Conservation (phyloP, 2,329 filamentous ascomycete genomes). For the Fusarium pilosicola region DNA sequence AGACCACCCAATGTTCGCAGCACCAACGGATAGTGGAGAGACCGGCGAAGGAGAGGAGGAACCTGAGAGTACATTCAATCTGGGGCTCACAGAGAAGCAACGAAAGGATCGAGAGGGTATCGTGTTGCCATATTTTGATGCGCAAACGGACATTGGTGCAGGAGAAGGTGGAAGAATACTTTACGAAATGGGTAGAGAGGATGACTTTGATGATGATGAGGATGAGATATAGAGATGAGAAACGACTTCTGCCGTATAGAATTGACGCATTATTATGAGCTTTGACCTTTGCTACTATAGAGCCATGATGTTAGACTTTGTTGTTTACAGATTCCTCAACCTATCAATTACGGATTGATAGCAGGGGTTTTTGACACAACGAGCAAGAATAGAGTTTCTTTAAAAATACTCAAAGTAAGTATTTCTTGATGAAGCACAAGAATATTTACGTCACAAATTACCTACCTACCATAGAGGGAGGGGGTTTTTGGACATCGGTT, state of each 20-base stretch:
- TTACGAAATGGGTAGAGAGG: slow-evolving; percentile 96
- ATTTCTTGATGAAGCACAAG: not conserved
- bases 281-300: not conserved
- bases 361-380: not conserved
- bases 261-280: not conserved
- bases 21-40: slow-evolving; percentile 50
- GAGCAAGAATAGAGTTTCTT: not conserved
- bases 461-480: no score
- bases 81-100: slow-evolving; percentile 92
- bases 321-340: not conserved
- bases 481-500: no score
- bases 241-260: not conserved
- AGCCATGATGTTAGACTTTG: not conserved
- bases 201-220: slow-evolving; percentile 96
- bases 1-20: slow-evolving; percentile 77
- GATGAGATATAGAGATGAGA: slow-evolving; percentile 76
- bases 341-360: no score
- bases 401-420: no score
- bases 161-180: slow-evolving; percentile 92
- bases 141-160: slow-evolving; percentile 80
- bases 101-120: slow-evolving; percentile 86
- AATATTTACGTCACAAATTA: no score
- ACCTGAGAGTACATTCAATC: slow-evolving; percentile 81
- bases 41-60: slow-evolving; percentile 60
- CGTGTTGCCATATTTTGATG: slow-evolving; percentile 95